Conservation (phyloP, 2,329 filamentous ascomycete species). For the Onygenales sp. region DNA sequence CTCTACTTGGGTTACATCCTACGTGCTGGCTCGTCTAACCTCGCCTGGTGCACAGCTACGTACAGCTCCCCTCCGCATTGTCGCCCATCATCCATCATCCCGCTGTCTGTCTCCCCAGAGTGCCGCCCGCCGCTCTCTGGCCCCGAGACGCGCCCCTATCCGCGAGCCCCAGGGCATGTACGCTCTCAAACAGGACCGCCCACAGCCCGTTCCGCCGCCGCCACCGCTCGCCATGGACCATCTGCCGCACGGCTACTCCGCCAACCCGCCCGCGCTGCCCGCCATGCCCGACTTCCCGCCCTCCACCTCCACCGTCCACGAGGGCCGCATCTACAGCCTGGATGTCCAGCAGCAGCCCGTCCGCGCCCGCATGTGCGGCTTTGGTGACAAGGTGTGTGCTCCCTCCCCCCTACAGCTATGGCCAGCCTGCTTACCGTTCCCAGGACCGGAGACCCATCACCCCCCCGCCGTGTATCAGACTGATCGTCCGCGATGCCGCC, state of each 20-base stretch:
- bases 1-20: too few species aligned
- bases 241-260: slow-evolving; percentile 21
- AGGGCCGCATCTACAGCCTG: slow-evolving; percentile 48
- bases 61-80: too few species aligned
- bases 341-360: slow-evolving; percentile 83
- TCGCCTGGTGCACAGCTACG: too few species aligned
- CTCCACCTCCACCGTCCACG: slow-evolving; percentile 30
- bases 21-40: too few species aligned
- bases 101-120: too few species aligned
- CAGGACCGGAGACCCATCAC: slow-evolving; percentile 93
- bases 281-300: slow-evolving; percentile 26
- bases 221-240: slow-evolving; percentile 33
- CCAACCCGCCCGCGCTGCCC: slow-evolving; percentile 25
- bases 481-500: slow-evolving; percentile 64
- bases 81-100: too few species aligned
- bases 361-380: slow-evolving; percentile 95
- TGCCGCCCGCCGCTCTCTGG: too few species aligned
- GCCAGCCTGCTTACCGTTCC: not conserved
- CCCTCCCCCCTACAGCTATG: not conserved
- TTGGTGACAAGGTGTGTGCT: slow-evolving; percentile 78
- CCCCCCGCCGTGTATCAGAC: slow-evolving; percentile 80
- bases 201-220: slow-evolving; percentile 10
- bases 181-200: not conserved
- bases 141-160: not conserved
- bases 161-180: not conserved